Evolutionary conservation across 176 grass and related monocot species (phyloP).

Genomic region (Zoysia japonica): DNA sequence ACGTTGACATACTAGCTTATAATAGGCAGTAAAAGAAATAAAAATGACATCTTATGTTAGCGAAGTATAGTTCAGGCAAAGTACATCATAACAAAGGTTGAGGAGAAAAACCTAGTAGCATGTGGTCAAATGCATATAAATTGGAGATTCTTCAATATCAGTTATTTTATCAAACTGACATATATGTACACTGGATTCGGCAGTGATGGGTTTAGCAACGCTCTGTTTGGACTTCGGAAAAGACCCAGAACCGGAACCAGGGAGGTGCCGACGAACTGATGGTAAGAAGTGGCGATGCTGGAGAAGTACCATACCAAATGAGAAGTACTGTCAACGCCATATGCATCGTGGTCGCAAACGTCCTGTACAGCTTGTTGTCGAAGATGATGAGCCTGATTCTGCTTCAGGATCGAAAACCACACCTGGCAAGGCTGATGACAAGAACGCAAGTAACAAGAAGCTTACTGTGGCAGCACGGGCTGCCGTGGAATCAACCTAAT

Average conservation of each 20-base stretch:
- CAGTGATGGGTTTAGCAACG: conserved; percentile 65
- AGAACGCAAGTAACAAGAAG: conserved; percentile 55
- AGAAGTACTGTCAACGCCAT: conserved; percentile 64
- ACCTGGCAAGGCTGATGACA: conserved; percentile 47
- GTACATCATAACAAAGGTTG: neutral
- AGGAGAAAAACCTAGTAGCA: neutral
- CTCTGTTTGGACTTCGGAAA: conserved; percentile 62
- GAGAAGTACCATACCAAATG: conserved; percentile 57
- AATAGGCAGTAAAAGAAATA: neutral
- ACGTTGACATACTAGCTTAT: neutral
- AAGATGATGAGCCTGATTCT: conserved; percentile 56
- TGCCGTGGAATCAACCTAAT: conserved; percentile 60
- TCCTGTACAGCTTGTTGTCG: conserved; percentile 56
- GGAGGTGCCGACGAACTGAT: conserved; percentile 61
- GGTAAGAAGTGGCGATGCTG: conserved; percentile 69
- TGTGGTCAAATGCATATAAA: neutral
- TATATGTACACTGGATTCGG: conserved; percentile 16
- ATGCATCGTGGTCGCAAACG: conserved; percentile 70
- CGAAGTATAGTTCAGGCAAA: neutral
- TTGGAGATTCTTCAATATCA: conserved; percentile 12
- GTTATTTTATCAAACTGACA: conserved; percentile 31
- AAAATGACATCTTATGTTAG: neutral
- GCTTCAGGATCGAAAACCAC: conserved; percentile 50
- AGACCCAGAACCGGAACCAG: conserved; percentile 56
- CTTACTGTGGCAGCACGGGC: conserved; percentile 51